Percentiles rank a stretch among this genome's conserved stretches.
Evolutionary conservation across 352 stramenopile species (phyloP).

Genomic region (Stephanocyclus meneghinianus): DNA sequence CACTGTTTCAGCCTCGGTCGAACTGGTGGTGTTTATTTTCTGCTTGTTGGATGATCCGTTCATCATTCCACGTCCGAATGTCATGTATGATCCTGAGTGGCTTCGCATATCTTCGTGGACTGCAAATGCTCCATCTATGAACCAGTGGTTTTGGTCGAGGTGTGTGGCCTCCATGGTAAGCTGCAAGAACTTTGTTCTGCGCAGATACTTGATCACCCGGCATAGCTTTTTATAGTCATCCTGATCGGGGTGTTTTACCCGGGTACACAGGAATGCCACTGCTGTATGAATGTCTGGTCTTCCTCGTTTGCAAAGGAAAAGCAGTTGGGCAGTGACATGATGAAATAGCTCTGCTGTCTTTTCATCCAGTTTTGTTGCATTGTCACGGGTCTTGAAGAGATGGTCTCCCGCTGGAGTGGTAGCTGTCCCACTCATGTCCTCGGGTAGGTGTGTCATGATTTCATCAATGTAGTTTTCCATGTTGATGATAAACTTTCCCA

Average conservation of each 20-base stretch:
- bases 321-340: conserved; percentile 21
- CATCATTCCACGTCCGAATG: conserved; percentile 14
- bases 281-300: too few relatives aligned
- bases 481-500: too few relatives aligned
- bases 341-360: conserved; percentile 4
- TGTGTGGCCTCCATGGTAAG: conserved; percentile 17
- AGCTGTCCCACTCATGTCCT: not conserved
- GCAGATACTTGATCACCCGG: conserved; percentile 39
- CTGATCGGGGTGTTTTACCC: conserved; percentile 12
- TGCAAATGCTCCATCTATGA: too few relatives aligned
- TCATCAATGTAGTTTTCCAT: not conserved
- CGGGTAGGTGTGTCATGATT: not conserved
- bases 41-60: too few relatives aligned
- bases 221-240: conserved; percentile 46
- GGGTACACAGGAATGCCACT: too few relatives aligned
- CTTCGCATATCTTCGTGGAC: not conserved
- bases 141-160: not conserved
- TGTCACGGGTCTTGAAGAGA: not conserved
- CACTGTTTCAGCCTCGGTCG: too few relatives aligned
- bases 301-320: conserved; percentile 47
- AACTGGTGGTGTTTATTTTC: too few relatives aligned
- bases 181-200: conserved; percentile 15
- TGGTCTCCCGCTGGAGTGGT: not conserved
- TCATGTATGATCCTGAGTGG: conserved; percentile 51
- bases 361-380: too few relatives aligned